Evolutionary conservation across 108 stramenopile species (phyloP).

Genomic region (Cyclotella kingstonii): DNA sequence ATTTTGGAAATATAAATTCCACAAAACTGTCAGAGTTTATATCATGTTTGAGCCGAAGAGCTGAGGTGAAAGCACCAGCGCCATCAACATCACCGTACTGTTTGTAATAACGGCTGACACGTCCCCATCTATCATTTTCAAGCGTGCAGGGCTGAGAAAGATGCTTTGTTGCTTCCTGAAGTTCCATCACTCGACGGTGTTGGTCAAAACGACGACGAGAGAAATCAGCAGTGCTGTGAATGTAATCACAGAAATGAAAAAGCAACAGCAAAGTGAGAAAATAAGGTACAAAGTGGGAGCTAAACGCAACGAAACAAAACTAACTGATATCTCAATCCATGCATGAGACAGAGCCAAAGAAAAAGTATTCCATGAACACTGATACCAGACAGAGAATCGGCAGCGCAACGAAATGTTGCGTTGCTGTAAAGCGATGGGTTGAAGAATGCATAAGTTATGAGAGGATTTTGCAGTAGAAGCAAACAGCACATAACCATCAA

Average conservation of each 20-base stretch:
- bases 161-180: conserved; percentile 57
- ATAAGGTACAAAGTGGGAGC: conserved; percentile 1
- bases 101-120: conserved; percentile 52
- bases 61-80: conserved; percentile 34
- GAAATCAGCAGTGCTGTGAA: conserved; percentile 50
- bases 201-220: conserved; percentile 59
- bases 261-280: background rate
- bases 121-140: conserved; percentile 37
- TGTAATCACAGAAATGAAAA: background rate
- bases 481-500: conserved; percentile 58
- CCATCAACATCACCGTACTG: conserved; percentile 75
- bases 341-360: conserved; percentile 70
- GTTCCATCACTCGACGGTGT: conserved; percentile 58
- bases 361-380: conserved; percentile 73
- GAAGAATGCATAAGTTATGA: conserved; percentile 55
- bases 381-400: conserved; percentile 63
- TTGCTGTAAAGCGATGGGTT: conserved; percentile 45
- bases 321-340: conserved; percentile 76
- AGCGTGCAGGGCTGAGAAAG: conserved; percentile 35
- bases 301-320: conserved; percentile 6
- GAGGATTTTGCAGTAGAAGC: conserved; percentile 71
- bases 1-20: conserved; percentile 75
- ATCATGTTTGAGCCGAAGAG: conserved; percentile 63
- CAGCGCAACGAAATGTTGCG: conserved; percentile 42
- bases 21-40: conserved; percentile 58